Evolutionary conservation across 306 rosid genomes (phyloP).

Genomic region (Ormosia semicastrata): DNA sequence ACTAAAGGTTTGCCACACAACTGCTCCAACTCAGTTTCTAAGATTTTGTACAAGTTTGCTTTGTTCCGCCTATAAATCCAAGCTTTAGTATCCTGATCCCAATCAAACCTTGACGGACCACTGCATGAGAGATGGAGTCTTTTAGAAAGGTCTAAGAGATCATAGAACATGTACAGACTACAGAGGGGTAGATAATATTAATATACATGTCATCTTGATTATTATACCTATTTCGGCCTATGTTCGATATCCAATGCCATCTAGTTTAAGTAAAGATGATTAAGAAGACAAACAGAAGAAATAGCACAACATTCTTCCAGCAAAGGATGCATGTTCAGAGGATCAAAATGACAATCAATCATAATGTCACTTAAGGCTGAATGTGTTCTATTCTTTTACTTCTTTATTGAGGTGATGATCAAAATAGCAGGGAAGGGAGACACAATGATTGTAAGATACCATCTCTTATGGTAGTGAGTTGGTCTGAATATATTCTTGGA

Average conservation of each 20-base stretch:
- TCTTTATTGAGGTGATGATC: background rate
- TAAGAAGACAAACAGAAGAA: background rate
- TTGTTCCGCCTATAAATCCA: constrained; percentile 88
- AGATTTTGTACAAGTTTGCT: constrained; percentile 47
- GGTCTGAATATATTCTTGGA: background rate
- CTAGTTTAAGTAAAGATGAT: background rate
- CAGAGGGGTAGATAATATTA: background rate
- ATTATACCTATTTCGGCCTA: background rate
- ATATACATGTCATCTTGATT: background rate
- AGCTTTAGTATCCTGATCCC: constrained; percentile 64
- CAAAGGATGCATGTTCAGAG: background rate
- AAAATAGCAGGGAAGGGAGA: background rate
- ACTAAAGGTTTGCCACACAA: constrained; percentile 67
- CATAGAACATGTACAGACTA: background rate
- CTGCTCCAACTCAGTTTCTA: constrained; percentile 67
- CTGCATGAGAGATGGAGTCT: constrained; percentile 43
- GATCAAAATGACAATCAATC: constrained; percentile 4
- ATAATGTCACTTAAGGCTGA: background rate
- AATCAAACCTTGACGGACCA: constrained; percentile 88
- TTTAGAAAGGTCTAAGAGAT: background rate
- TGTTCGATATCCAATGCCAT: background rate
- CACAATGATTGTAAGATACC: background rate
- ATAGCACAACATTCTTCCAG: background rate
- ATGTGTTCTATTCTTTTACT: background rate
- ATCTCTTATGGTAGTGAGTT: background rate